phyloP scores from a whole-genome alignment of 257 asterid genomes.

The Paulownia fortunei region DNA sequence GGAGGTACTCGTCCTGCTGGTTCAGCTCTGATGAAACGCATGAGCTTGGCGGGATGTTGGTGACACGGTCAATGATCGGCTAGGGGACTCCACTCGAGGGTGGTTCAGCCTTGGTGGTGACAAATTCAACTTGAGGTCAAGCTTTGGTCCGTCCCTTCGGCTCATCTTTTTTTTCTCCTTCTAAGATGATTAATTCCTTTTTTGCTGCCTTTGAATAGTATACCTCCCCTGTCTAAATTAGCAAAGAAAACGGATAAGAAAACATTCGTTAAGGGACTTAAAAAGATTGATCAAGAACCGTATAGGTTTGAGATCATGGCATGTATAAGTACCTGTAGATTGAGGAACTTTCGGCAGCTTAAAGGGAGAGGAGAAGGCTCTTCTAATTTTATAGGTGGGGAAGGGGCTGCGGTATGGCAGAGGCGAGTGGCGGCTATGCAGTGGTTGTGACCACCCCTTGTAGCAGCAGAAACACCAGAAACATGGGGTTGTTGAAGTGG shows the following conservation, averaged over 20 bases:
- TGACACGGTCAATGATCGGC: slow-evolving; percentile 46
- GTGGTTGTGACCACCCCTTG: slow-evolving; percentile 17
- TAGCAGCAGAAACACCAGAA: slow-evolving; percentile 14
- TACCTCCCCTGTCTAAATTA: slow-evolving; percentile 17
- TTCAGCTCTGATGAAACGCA: slow-evolving; percentile 72
- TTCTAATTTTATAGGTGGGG: neutral
- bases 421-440: slow-evolving; percentile 8
- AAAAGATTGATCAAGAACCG: neutral
- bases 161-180: slow-evolving; percentile 27
- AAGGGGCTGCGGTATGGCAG: neutral
- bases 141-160: slow-evolving; percentile 48
- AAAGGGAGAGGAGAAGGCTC: slow-evolving; percentile 1
- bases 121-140: slow-evolving; percentile 60
- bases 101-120: slow-evolving; percentile 55
- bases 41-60: slow-evolving; percentile 61
- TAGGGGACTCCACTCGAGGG: slow-evolving; percentile 48
- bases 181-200: too few relatives aligned
- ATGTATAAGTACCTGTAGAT: slow-evolving; percentile 16
- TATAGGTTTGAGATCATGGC: neutral
- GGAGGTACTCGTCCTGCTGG: slow-evolving; percentile 54
- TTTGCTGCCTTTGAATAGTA: neutral
- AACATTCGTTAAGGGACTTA: neutral
- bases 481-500: slow-evolving; percentile 33
- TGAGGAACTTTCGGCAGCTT: neutral
- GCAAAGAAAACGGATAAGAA: neutral